Percentiles rank a stretch among this genome's conserved stretches.
phyloP scores from a whole-genome alignment of 768 basidiomycete genomes.

The Kwoniella sp. region DNA sequence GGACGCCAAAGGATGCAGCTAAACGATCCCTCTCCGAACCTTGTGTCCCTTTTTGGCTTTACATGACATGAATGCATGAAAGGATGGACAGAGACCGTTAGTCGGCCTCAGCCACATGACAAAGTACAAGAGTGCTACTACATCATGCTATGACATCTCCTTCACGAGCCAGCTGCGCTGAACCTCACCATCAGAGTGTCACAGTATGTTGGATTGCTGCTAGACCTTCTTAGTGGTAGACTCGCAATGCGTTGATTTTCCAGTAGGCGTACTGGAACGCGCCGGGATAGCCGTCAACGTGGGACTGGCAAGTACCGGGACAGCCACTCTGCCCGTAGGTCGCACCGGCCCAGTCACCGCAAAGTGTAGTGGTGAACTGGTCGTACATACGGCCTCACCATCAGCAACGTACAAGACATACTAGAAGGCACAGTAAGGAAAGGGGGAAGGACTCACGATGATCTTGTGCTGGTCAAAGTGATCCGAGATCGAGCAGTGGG shows the following conservation, averaged over 20 bases:
- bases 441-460: neutral
- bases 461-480: conserved; percentile 19
- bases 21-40: no score
- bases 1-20: neutral
- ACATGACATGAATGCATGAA: neutral
- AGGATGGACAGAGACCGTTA: neutral
- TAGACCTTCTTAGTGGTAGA: neutral
- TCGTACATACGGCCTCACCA: neutral
- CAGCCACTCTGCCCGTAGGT: conserved; percentile 15
- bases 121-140: neutral
- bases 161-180: no score
- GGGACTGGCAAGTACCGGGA: conserved; percentile 7
- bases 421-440: neutral
- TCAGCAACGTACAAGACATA: neutral
- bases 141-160: neutral
- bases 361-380: conserved; percentile 3
- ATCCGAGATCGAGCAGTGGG: conserved; percentile 7
- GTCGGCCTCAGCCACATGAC: neutral
- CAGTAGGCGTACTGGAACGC: conserved; percentile 20
- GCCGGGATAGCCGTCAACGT: conserved; percentile 9
- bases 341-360: conserved; percentile 20
- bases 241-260: conserved; percentile 19
- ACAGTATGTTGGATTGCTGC: no score
- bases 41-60: neutral
- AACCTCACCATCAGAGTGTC: no score